Percentiles rank a stretch among this genome's conserved stretches.
Conservation (phyloP, 2,329 filamentous ascomycete genomes). For the Hypoxylon sp. region DNA sequence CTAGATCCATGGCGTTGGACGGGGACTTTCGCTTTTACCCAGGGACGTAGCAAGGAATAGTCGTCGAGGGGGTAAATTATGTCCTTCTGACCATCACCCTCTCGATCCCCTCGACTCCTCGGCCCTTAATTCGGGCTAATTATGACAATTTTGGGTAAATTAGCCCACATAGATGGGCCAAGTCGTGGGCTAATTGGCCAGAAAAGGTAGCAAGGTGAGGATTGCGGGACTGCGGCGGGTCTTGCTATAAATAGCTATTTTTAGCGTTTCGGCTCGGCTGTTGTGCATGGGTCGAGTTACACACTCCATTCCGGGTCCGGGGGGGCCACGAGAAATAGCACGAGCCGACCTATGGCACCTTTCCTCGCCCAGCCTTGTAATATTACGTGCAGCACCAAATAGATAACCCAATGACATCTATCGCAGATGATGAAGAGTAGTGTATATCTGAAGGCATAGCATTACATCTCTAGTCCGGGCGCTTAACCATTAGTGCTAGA, state of each 20-base stretch:
- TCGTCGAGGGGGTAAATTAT: conserved; percentile 36
- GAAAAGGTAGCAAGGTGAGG: conserved; percentile 38
- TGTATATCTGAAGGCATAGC: conserved; percentile 10
- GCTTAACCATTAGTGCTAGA: conserved; percentile 35
- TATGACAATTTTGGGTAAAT: conserved; percentile 34
- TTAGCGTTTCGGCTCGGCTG: conserved; percentile 50
- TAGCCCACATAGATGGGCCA: conserved; percentile 46
- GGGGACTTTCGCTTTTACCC: conserved; percentile 4
- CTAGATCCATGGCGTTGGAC: conserved; percentile 1
- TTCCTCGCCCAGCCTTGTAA: conserved; percentile 30
- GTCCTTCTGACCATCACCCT: background rate
- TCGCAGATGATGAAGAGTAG: conserved; percentile 6
- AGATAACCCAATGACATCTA: conserved; percentile 33
- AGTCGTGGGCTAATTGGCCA: conserved; percentile 46
- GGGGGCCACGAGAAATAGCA: conserved; percentile 39
- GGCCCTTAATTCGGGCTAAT: conserved; percentile 44
- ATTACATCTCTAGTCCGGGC: conserved; percentile 30
- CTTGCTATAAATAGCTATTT: conserved; percentile 54
- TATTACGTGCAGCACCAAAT: conserved; percentile 36
- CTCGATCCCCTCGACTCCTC: conserved; percentile 17
- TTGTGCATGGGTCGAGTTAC: conserved; percentile 45
- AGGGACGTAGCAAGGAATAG: conserved; percentile 8
- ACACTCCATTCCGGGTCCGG: conserved; percentile 39
- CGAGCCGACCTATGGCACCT: conserved; percentile 6
- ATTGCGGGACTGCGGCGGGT: conserved; percentile 29